phyloP scores from a whole-genome alignment of 1,284 basidiomycete genomes.

The Ganoderma boninense region DNA sequence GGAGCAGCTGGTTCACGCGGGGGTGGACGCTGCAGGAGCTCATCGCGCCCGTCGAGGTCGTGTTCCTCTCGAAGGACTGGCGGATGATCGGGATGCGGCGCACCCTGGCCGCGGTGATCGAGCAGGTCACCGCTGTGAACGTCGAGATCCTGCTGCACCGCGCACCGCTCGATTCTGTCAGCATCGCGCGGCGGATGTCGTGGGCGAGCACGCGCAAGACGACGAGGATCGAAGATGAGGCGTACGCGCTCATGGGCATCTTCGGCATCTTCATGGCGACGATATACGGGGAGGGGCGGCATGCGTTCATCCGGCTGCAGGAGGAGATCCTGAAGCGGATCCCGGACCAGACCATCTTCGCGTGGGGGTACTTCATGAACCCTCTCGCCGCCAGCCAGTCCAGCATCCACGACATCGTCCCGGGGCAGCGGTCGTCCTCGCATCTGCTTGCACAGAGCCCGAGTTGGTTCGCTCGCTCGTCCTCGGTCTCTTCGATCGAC shows the following conservation, averaged over 20 bases:
- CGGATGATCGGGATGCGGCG: conserved; percentile 9
- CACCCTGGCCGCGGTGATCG: conserved; percentile 8
- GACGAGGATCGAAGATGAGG: conserved; percentile 21
- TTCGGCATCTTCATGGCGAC: conserved; percentile 22
- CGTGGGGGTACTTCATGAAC: conserved; percentile 14
- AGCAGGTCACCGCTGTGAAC: conserved; percentile 11
- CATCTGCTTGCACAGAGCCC: conserved; percentile 1
- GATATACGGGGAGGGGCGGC: conserved; percentile 16
- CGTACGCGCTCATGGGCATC: conserved; percentile 20
- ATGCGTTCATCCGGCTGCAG: conserved; percentile 19
- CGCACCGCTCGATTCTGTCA: background rate
- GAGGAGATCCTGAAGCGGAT: conserved; percentile 16
- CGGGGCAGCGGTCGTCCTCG: background rate
- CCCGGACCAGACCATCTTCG: conserved; percentile 18
- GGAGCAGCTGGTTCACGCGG: conserved; percentile 13
- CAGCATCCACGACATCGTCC: background rate
- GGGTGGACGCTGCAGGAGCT: conserved; percentile 24
- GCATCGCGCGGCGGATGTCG: conserved; percentile 18
- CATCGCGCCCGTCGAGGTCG: conserved; percentile 10
- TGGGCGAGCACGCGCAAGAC: conserved; percentile 16
- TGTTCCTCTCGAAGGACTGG: conserved; percentile 19
- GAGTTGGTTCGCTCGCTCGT: background rate
- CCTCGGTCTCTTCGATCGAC: background rate
- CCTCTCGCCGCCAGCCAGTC: background rate
- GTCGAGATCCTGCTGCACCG: conserved; percentile 1